Conservation (phyloP, 768 basidiomycete species). For the Suillus discolor region DNA sequence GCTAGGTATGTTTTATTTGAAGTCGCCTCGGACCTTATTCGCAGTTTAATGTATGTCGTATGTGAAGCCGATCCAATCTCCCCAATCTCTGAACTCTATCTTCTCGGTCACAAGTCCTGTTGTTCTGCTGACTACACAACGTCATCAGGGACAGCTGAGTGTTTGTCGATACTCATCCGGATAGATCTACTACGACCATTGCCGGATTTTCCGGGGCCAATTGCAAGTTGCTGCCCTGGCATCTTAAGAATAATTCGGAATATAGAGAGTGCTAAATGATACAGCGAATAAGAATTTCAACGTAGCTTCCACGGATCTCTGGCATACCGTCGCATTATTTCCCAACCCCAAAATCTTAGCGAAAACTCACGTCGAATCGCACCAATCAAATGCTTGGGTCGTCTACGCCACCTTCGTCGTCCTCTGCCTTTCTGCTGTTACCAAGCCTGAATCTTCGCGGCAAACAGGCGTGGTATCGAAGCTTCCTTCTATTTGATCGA, state of each 20-base stretch:
- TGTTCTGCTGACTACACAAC: not conserved
- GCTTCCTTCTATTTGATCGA: constrained; percentile 24
- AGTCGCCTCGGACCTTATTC: constrained; percentile 4
- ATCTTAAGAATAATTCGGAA: constrained; percentile 2
- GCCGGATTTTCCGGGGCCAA: not conserved
- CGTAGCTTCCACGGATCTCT: constrained; percentile 6
- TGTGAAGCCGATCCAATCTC: constrained; percentile 5
- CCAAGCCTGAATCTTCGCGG: constrained; percentile 22
- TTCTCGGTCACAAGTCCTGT: not conserved
- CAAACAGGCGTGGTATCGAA: constrained; percentile 19
- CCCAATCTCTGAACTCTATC: constrained; percentile 5
- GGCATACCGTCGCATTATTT: constrained; percentile 3
- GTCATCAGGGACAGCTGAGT: constrained; percentile 4
- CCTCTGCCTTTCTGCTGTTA: constrained; percentile 27
- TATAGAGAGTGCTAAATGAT: constrained; percentile 5
- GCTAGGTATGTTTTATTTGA: constrained; percentile 5
- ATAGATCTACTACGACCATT: not conserved
- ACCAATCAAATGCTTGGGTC: constrained; percentile 7
- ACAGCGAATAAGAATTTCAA: constrained; percentile 2
- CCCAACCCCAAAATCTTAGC: constrained; percentile 4
- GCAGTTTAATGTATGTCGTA: constrained; percentile 6
- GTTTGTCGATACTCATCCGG: constrained; percentile 2
- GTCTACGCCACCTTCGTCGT: constrained; percentile 16
- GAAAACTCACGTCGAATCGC: constrained; percentile 7
- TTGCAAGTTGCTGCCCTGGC: constrained; percentile 1